Evolutionary conservation across 371 early-diverging fungal genomes (phyloP).

Genomic region (Choanephora cucurbitarum): DNA sequence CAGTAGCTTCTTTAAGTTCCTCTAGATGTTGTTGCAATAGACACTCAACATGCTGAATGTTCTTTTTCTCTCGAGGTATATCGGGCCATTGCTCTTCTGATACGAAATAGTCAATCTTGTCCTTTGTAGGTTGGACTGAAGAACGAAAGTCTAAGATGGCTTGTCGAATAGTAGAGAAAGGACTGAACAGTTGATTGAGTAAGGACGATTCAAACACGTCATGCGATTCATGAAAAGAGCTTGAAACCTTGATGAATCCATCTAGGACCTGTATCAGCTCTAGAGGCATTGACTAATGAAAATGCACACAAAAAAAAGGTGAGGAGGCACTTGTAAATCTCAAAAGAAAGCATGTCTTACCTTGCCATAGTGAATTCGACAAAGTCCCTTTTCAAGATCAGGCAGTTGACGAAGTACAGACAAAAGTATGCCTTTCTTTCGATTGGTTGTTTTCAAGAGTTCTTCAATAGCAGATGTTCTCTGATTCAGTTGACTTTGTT

Average conservation of each 20-base stretch:
- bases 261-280: slow-evolving; percentile 60
- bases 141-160: slow-evolving; percentile 39
- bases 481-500: slow-evolving; percentile 55
- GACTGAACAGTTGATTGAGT: slow-evolving; percentile 41
- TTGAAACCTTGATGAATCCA: slow-evolving; percentile 51
- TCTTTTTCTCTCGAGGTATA: slow-evolving; percentile 38
- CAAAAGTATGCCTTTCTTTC: slow-evolving; percentile 24
- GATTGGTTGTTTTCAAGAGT: slow-evolving; percentile 43
- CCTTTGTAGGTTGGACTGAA: slow-evolving; percentile 30
- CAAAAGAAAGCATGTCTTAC: no score
- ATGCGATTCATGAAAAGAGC: slow-evolving; percentile 18
- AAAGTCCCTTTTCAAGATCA: slow-evolving; percentile 78
- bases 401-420: slow-evolving; percentile 49
- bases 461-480: slow-evolving; percentile 74
- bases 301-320: no score
- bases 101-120: slow-evolving; percentile 53
- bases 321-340: no score
- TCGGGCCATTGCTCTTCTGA: slow-evolving; percentile 59
- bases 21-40: slow-evolving; percentile 51
- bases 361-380: slow-evolving; percentile 71
- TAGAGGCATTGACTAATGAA: slow-evolving; percentile 61
- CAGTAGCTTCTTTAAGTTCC: slow-evolving; percentile 41
- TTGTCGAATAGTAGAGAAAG: slow-evolving; percentile 36
- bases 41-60: slow-evolving; percentile 46
- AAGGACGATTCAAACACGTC: slow-evolving; percentile 35